Conservation (phyloP, 306 rosid genomes). For the Cicer arietinum region DNA sequence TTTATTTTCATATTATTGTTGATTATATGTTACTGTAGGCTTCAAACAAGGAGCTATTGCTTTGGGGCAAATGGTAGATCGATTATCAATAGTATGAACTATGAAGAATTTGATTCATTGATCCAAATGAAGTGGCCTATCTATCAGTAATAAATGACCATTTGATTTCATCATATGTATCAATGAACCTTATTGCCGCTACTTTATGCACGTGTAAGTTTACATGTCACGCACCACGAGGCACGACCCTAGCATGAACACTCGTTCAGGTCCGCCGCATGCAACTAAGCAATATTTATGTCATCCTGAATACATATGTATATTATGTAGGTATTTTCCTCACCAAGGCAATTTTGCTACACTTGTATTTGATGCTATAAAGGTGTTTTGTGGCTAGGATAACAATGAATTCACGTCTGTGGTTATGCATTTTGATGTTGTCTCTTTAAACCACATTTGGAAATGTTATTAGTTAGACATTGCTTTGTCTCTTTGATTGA, state of each 20-base stretch:
- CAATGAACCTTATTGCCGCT: background rate
- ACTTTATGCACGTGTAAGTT: constrained; percentile 12
- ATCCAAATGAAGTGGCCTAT: constrained; percentile 23
- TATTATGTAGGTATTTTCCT: constrained; percentile 1
- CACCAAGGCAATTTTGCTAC: constrained; percentile 19
- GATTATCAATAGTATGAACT: constrained; percentile 11
- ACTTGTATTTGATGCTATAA: constrained; percentile 29
- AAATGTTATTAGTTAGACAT: too few species aligned
- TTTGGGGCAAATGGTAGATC: constrained; percentile 26
- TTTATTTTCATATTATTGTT: background rate
- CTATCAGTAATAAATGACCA: background rate
- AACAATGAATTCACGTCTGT: background rate
- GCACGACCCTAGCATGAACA: constrained; percentile 24
- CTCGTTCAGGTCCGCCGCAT: background rate
- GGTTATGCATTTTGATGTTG: constrained; percentile 18
- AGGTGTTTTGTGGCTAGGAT: constrained; percentile 20
- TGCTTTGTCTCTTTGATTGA: too few species aligned
- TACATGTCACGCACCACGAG: constrained; percentile 14
- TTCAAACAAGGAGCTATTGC: constrained; percentile 29
- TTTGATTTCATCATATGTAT: constrained; percentile 11
- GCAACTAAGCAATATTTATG: constrained; percentile 7
- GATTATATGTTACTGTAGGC: constrained; percentile 25
- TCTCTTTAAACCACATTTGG: too few species aligned
- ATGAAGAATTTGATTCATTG: constrained; percentile 37
- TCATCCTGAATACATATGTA: constrained; percentile 5